phyloP scores from a whole-genome alignment of 768 basidiomycete species.

The Asterophora lycoperdoides region DNA sequence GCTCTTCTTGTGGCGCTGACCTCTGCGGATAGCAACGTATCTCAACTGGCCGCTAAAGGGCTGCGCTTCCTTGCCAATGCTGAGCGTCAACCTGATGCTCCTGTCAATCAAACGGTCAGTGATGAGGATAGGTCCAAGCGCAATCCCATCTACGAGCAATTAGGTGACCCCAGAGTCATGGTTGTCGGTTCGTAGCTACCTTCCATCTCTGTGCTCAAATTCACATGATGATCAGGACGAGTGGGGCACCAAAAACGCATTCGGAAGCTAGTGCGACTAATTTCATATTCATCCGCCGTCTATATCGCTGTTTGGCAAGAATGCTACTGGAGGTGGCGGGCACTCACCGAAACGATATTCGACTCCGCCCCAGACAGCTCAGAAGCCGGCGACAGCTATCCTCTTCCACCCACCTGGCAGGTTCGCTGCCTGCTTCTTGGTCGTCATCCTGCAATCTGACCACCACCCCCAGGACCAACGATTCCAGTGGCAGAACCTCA shows the following conservation, averaged over 20 bases:
- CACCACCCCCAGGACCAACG: constrained; percentile 52
- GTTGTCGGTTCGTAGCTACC: constrained; percentile 55
- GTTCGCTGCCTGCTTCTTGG: constrained; percentile 12
- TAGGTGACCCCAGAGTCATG: constrained; percentile 70
- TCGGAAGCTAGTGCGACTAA: constrained; percentile 61
- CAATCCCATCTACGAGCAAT: constrained; percentile 70
- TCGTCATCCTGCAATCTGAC: constrained; percentile 2
- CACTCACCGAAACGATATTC: constrained; percentile 56
- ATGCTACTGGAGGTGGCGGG: constrained; percentile 71
- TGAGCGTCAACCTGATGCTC: constrained; percentile 58
- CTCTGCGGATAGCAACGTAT: constrained; percentile 63
- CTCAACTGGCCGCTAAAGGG: constrained; percentile 62
- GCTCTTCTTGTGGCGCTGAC: constrained; percentile 68
- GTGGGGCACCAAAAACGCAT: constrained; percentile 78
- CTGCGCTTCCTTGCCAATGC: constrained; percentile 65
- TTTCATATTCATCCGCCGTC: constrained; percentile 60
- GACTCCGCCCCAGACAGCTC: constrained; percentile 31
- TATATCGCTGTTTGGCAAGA: constrained; percentile 82
- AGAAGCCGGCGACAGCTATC: constrained; percentile 23
- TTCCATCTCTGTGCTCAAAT: background rate
- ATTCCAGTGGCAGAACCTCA: constrained; percentile 82
- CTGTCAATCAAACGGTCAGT: constrained; percentile 42
- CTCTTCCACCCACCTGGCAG: constrained; percentile 22
- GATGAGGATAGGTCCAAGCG: constrained; percentile 66
- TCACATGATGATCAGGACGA: constrained; percentile 45